Conservation (phyloP, 768 basidiomycete species). For the Scleroderma bovista region DNA sequence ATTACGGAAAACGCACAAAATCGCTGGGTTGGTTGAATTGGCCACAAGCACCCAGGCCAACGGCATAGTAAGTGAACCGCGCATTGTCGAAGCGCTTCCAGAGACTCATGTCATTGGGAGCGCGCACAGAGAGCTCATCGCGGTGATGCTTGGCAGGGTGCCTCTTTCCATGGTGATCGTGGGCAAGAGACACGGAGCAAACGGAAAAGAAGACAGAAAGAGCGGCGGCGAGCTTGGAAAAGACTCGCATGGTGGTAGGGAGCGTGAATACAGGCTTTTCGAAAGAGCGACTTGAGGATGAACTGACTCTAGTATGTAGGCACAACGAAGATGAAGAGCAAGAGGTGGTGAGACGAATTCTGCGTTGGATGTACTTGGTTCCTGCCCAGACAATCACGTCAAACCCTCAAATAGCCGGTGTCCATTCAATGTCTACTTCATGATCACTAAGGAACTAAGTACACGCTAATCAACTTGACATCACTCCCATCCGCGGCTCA, state of each 20-base stretch:
- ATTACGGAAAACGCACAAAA: constrained; percentile 23
- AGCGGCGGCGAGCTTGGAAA: constrained; percentile 14
- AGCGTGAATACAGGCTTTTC: background rate
- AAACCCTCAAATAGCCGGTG: background rate
- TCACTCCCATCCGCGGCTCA: constrained; percentile 50
- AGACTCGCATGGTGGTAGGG: constrained; percentile 18
- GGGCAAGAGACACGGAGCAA: constrained; percentile 12
- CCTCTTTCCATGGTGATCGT: constrained; percentile 17
- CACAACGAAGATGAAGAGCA: background rate
- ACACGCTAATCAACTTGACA: constrained; percentile 31
- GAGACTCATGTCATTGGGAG: constrained; percentile 17
- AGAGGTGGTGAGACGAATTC: background rate
- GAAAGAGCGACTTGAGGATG: constrained; percentile 19
- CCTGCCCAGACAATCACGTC: background rate
- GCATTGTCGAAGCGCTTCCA: constrained; percentile 16
- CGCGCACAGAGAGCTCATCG: constrained; percentile 19
- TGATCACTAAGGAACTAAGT: background rate
- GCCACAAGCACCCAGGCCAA: constrained; percentile 43
- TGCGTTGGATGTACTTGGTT: background rate
- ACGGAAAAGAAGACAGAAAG: constrained; percentile 16
- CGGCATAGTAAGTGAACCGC: constrained; percentile 36
- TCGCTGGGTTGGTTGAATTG: constrained; percentile 22
- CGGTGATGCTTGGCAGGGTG: constrained; percentile 18
- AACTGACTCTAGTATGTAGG: background rate
- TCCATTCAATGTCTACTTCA: background rate